These are phyloP conservation scores for Mediolabrus comicus DNA, from an alignment of 108 stramenopile species.

Conservation along the genomic window DNA sequence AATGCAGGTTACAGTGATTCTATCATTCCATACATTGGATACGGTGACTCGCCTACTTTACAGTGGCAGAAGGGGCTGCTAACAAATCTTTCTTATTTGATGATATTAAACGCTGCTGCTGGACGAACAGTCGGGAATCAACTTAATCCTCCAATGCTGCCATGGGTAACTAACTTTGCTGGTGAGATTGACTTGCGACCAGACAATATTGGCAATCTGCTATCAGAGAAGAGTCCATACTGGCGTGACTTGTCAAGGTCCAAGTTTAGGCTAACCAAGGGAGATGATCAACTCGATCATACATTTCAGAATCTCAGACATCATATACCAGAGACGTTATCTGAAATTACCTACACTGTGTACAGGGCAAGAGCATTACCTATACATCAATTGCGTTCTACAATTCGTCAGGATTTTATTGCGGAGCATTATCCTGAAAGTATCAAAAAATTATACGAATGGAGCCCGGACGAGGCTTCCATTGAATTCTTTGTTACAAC, in stretches of 20 bases:
- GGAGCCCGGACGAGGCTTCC: slow-evolving; percentile 79
- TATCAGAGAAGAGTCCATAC: background rate
- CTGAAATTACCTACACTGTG: slow-evolving; percentile 68
- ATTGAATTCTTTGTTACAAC: slow-evolving; percentile 63
- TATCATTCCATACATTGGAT: slow-evolving; percentile 29
- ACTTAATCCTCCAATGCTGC: slow-evolving; percentile 59
- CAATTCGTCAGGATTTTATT: slow-evolving; percentile 60
- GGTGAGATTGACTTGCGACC: slow-evolving; percentile 7
- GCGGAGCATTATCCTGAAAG: slow-evolving; percentile 67
- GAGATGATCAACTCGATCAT: slow-evolving; percentile 72
- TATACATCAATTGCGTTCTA: slow-evolving; percentile 37
- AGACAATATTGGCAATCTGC: background rate
- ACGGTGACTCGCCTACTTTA: slow-evolving; percentile 12
- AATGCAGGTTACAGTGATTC: background rate
- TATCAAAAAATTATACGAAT: slow-evolving; percentile 60
- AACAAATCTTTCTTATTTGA: slow-evolving; percentile 66
- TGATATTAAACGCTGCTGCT: slow-evolving; percentile 74
- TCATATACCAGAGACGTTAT: slow-evolving; percentile 67
- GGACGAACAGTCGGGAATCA: slow-evolving; percentile 55
- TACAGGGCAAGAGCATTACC: slow-evolving; percentile 60
- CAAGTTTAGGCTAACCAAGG: slow-evolving; percentile 69
- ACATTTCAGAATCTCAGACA: slow-evolving; percentile 58
- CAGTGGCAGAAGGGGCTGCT: slow-evolving; percentile 52
- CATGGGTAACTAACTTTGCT: slow-evolving; percentile 73
- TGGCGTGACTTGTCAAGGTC: slow-evolving; percentile 47